phyloP scores from a whole-genome alignment of 2,329 filamentous ascomycete species.

The Paecilomyces sp. region DNA sequence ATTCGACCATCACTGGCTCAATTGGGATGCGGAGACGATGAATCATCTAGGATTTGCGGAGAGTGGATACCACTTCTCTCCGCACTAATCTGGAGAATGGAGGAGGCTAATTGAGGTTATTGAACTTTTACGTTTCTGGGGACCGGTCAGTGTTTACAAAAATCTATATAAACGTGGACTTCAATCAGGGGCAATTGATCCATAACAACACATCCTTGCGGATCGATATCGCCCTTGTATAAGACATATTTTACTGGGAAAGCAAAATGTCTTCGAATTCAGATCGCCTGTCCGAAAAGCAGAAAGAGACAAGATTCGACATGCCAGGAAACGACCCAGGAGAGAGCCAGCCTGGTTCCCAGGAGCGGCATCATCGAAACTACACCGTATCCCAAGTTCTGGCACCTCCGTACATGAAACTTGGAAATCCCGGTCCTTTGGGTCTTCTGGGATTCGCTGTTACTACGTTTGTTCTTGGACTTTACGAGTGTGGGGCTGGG shows the following conservation, averaged over 20 bases:
- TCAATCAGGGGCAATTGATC: neutral
- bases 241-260: neutral
- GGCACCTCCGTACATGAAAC: slow-evolving; percentile 27
- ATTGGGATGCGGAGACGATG: neutral
- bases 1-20: neutral
- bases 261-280: neutral
- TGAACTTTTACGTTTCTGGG: neutral
- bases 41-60: neutral
- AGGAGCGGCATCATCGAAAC: neutral
- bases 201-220: neutral
- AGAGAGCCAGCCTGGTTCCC: neutral
- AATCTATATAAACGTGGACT: neutral
- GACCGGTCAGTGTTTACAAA: neutral
- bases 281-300: neutral
- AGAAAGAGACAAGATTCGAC: neutral
- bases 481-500: slow-evolving; percentile 43
- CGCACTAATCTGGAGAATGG: neutral
- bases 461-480: slow-evolving; percentile 55
- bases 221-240: neutral
- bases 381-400: slow-evolving; percentile 8
- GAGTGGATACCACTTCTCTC: neutral
- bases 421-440: slow-evolving; percentile 55
- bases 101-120: neutral
- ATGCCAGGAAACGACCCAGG: neutral
- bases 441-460: slow-evolving; percentile 58